These are phyloP conservation scores for Diaporthe vexans DNA, from an alignment of 2,329 filamentous ascomycete species.

Conservation along the genomic window DNA sequence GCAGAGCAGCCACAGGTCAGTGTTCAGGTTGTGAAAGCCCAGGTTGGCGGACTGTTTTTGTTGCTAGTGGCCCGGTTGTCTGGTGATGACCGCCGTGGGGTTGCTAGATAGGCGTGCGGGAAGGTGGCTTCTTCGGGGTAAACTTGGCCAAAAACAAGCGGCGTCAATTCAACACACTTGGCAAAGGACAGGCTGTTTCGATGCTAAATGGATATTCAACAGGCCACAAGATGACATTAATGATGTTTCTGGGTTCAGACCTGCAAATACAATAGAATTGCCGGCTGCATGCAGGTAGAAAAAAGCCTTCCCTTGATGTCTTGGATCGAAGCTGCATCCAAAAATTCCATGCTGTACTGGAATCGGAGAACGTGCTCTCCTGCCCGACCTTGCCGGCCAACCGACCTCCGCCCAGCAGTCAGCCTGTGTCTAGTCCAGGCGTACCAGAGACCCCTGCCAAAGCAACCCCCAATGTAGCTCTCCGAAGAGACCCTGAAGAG, in stretches of 20 bases:
- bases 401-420: constrained; percentile 17
- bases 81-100: constrained; percentile 32
- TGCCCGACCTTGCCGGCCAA: constrained; percentile 18
- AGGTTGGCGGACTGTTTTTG: neutral
- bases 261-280: neutral
- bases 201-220: neutral
- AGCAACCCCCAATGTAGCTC: constrained; percentile 16
- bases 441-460: constrained; percentile 10
- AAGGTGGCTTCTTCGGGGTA: constrained; percentile 39
- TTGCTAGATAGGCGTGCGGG: constrained; percentile 14
- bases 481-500: neutral
- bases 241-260: neutral
- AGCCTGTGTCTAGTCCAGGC: neutral
- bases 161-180: neutral
- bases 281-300: neutral
- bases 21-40: neutral
- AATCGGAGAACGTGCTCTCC: constrained; percentile 7
- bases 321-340: constrained; percentile 16
- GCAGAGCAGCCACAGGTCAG: neutral
- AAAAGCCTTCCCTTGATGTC: neutral
- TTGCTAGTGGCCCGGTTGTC: neutral
- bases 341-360: neutral
- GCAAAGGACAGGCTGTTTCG: neutral
- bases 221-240: neutral
- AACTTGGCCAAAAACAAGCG: constrained; percentile 4